Percentiles rank a stretch among this genome's conserved stretches.
phyloP scores from a whole-genome alignment of 1,284 basidiomycete genomes.

The Sanghuangporus weigelae region DNA sequence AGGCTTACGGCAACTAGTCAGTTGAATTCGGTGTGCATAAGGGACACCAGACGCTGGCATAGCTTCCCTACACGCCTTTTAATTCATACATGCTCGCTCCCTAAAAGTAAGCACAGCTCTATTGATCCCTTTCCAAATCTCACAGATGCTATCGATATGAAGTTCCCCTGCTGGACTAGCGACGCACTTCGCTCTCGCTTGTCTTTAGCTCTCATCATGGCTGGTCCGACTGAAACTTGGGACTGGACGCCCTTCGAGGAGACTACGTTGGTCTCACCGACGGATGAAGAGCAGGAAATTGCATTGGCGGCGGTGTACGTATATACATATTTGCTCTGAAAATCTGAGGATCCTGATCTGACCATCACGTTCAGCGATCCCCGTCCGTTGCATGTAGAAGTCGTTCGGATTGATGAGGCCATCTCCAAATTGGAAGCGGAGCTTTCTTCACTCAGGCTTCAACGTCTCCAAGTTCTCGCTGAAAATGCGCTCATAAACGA shows the following conservation, averaged over 20 bases:
- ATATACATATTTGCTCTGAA: background rate
- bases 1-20: no score
- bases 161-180: background rate
- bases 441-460: constrained; percentile 23
- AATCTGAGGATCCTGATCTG: background rate
- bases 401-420: constrained; percentile 26
- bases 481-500: constrained; percentile 27
- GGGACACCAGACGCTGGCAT: background rate
- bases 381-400: constrained; percentile 23
- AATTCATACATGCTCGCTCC: constrained; percentile 8
- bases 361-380: constrained; percentile 19
- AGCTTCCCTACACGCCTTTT: background rate
- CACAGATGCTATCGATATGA: background rate
- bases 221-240: constrained; percentile 6
- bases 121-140: no score
- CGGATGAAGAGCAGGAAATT: constrained; percentile 5
- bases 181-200: background rate
- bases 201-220: background rate
- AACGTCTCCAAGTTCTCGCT: constrained; percentile 24
- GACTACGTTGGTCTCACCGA: background rate
- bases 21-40: background rate
- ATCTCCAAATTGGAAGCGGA: constrained; percentile 26
- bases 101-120: background rate
- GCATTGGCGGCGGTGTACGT: background rate
- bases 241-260: constrained; percentile 17